Conservation (phyloP, 2,329 filamentous ascomycete species). For the Penicillium sp. region DNA sequence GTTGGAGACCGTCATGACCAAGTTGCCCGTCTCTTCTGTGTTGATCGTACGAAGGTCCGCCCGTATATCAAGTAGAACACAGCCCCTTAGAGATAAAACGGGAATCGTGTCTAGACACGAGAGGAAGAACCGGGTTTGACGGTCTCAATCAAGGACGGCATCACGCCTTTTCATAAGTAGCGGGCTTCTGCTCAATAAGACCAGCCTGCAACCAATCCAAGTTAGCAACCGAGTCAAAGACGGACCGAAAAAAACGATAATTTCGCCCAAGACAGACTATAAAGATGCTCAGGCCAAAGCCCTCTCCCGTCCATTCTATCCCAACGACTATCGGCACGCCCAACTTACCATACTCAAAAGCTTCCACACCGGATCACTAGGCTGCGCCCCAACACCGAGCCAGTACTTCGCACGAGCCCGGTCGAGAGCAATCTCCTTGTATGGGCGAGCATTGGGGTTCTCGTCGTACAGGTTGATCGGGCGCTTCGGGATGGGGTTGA, state of each 20-base stretch:
- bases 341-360: conserved; percentile 69
- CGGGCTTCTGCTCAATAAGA: conserved; percentile 30
- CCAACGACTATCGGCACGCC: not conserved
- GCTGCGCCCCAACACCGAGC: conserved; percentile 94
- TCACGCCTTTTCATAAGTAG: conserved; percentile 21
- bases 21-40: not conserved
- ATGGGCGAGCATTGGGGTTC: conserved; percentile 56
- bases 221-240: conserved; percentile 1
- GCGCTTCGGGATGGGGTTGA: conserved; percentile 55
- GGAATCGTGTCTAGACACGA: not conserved
- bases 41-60: not conserved
- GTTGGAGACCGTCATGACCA: not conserved
- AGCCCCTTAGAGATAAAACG: not conserved
- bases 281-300: not conserved
- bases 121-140: not conserved
- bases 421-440: conserved; percentile 91
- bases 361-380: conserved; percentile 82
- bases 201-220: conserved; percentile 26
- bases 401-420: conserved; percentile 79
- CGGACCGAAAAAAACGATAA: not conserved
- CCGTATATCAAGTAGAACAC: not conserved
- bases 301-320: not conserved
- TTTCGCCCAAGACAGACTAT: not conserved
- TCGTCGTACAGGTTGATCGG: conserved; percentile 48
- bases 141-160: not conserved